Percentiles rank a stretch among this genome's conserved stretches.
Evolutionary conservation across 1,284 basidiomycete species (phyloP).

Genomic region (Apiotrichum gamsii): DNA sequence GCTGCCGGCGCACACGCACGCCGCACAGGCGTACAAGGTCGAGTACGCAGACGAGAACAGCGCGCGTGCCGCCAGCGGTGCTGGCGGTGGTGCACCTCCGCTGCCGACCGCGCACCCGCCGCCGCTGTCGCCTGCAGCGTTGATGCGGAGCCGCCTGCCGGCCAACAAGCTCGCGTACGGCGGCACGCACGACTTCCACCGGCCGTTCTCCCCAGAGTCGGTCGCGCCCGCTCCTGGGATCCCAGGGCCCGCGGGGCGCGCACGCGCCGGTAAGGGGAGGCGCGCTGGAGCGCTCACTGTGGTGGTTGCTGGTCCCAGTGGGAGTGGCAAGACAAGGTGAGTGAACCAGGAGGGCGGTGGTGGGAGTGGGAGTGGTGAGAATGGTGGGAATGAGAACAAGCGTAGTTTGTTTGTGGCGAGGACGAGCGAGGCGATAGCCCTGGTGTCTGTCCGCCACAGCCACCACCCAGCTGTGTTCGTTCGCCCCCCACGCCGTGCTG

Average conservation of each 20-base stretch:
- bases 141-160: slow-evolving; percentile 11
- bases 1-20: neutral
- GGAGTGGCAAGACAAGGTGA: slow-evolving; percentile 40
- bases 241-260: slow-evolving; percentile 2
- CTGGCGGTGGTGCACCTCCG: neutral
- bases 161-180: slow-evolving; percentile 4
- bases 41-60: neutral
- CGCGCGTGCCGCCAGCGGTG: neutral
- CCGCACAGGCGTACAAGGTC: neutral
- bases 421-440: slow-evolving; percentile 25
- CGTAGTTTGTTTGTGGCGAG: neutral
- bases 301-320: slow-evolving; percentile 35
- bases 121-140: no score
- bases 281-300: slow-evolving; percentile 29
- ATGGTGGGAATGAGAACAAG: no score
- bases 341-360: neutral
- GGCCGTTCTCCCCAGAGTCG: slow-evolving; percentile 30
- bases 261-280: slow-evolving; percentile 14
- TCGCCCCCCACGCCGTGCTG: no score
- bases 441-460: no score
- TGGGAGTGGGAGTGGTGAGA: neutral
- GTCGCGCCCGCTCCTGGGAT: slow-evolving; percentile 9
- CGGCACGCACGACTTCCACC: slow-evolving; percentile 25
- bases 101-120: no score
- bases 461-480: no score